Evolutionary conservation across 331 rosid genomes (phyloP).

Genomic region (Quercus tomentella): DNA sequence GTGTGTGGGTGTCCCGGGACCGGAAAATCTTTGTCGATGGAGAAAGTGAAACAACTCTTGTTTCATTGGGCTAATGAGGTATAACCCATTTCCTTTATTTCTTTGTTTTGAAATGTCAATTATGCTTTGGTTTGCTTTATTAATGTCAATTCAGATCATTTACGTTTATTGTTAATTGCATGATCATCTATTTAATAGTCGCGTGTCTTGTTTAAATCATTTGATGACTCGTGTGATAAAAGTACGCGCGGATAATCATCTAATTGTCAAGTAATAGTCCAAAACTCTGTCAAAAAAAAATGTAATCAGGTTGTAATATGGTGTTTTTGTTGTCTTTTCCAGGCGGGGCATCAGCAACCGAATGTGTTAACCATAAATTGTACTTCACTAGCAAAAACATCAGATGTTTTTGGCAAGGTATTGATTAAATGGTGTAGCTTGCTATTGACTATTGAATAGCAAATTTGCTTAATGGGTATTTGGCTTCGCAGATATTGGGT

Average conservation of each 20-base stretch:
- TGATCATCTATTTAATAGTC: too few species aligned
- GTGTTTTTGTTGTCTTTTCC: slow-evolving; percentile 2
- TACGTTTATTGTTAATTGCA: too few species aligned
- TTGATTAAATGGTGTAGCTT: neutral
- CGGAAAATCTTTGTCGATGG: slow-evolving; percentile 78
- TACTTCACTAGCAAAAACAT: slow-evolving; percentile 64
- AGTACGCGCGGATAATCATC: too few species aligned
- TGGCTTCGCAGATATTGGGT: slow-evolving; percentile 54
- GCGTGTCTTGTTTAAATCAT: too few species aligned
- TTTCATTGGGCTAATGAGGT: slow-evolving; percentile 71
- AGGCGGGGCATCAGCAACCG: slow-evolving; percentile 57
- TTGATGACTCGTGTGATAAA: too few species aligned
- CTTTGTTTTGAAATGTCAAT: neutral
- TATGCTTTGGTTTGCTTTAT: too few species aligned
- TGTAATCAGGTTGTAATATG: too few species aligned
- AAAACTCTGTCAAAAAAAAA: too few species aligned
- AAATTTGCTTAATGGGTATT: slow-evolving; percentile 21
- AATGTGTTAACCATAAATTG: slow-evolving; percentile 69
- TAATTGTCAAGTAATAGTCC: too few species aligned
- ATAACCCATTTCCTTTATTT: neutral
- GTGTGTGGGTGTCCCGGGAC: slow-evolving; percentile 94
- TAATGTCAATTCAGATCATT: neutral
- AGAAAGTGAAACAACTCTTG: slow-evolving; percentile 55
- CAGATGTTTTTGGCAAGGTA: slow-evolving; percentile 80
- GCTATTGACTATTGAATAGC: neutral